Evolutionary conservation across 768 basidiomycete species (phyloP).

Genomic region (Guyanaporus albipodus): DNA sequence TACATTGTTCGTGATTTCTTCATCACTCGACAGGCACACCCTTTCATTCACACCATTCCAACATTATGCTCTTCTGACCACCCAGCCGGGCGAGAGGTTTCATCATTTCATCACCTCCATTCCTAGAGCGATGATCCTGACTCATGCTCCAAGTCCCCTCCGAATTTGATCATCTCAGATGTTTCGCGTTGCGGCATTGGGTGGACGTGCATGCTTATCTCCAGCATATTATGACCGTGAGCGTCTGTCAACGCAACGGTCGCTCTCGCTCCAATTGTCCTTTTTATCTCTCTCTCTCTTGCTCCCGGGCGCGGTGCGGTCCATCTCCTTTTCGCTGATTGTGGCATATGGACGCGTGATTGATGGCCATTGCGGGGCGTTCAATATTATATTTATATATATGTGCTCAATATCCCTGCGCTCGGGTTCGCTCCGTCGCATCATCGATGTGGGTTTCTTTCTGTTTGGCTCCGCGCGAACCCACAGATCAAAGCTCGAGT

Average conservation of each 20-base stretch:
- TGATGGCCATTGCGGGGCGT: too few relatives aligned
- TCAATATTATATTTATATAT: too few relatives aligned
- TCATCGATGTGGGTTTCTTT: slow-evolving; percentile 1
- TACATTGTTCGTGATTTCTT: slow-evolving; percentile 6
- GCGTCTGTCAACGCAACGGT: not conserved
- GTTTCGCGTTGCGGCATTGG: slow-evolving; percentile 11
- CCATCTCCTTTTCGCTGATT: not conserved
- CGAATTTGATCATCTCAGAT: slow-evolving; percentile 15
- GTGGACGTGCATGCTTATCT: not conserved
- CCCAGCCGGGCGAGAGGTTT: not conserved
- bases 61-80: slow-evolving; percentile 1
- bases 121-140: slow-evolving; percentile 1
- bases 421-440: too few relatives aligned
- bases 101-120: slow-evolving; percentile 8
- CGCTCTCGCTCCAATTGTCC: not conserved
- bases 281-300: not conserved
- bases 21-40: slow-evolving; percentile 5
- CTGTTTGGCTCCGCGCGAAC: slow-evolving; percentile 3
- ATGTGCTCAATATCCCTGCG: too few relatives aligned
- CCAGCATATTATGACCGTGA: slow-evolving; percentile 16
- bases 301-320: not conserved
- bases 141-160: not conserved
- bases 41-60: slow-evolving; percentile 1
- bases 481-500: slow-evolving; percentile 6
- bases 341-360: slow-evolving; percentile 1